Conservation (phyloP, 495 filamentous ascomycete species). For the Penicillium riverlandense region DNA sequence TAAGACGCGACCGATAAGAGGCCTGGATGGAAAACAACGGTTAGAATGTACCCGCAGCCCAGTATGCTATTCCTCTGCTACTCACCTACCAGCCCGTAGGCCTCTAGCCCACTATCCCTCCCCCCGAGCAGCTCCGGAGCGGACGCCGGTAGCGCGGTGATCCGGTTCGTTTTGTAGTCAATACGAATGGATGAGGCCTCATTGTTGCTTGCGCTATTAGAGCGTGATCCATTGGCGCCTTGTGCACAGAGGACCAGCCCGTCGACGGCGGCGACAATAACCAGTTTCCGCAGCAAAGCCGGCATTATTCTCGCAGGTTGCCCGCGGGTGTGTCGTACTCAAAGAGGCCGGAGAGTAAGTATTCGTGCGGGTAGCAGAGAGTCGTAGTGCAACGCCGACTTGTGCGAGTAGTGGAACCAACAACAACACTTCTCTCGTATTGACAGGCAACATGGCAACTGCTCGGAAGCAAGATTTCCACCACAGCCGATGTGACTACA, state of each 20-base stretch:
- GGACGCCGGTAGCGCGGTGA: slow-evolving; percentile 36
- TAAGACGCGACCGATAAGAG: slow-evolving; percentile 64
- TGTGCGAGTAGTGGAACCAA: too few relatives aligned
- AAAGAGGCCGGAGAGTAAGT: neutral
- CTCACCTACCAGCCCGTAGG: slow-evolving; percentile 81
- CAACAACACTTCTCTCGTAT: too few relatives aligned
- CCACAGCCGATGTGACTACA: slow-evolving; percentile 21
- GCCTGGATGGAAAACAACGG: slow-evolving; percentile 35
- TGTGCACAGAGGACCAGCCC: slow-evolving; percentile 77
- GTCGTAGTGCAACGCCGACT: too few relatives aligned
- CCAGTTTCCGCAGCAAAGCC: slow-evolving; percentile 65
- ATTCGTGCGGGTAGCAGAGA: too few relatives aligned
- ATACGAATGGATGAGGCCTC: slow-evolving; percentile 53
- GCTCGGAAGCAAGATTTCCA: slow-evolving; percentile 1
- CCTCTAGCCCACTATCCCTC: slow-evolving; percentile 50
- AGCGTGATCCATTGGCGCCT: slow-evolving; percentile 38
- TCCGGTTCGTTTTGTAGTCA: slow-evolving; percentile 63
- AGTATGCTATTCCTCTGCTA: neutral
- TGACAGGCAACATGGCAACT: neutral
- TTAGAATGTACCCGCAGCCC: neutral
- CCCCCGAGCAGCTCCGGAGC: slow-evolving; percentile 28
- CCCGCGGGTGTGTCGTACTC: slow-evolving; percentile 1
- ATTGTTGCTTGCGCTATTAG: slow-evolving; percentile 24
- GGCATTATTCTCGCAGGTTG: slow-evolving; percentile 47
- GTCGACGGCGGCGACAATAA: slow-evolving; percentile 77